Evolutionary conservation across 2,329 filamentous ascomycete species (phyloP).

Genomic region (Cyphellophora attinorum): DNA sequence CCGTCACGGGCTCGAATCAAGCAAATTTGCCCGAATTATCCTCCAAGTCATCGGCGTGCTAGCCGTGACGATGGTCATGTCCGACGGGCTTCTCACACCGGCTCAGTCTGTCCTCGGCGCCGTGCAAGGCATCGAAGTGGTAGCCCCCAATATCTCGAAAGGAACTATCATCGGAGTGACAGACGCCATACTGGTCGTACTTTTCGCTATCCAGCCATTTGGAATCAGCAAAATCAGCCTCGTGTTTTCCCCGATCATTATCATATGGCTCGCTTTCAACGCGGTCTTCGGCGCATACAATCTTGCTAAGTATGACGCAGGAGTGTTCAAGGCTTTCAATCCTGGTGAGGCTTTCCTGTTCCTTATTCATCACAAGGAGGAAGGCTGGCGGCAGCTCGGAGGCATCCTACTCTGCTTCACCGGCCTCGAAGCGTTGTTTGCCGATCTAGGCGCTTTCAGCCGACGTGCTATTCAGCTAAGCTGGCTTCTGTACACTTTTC

Average conservation of each 20-base stretch:
- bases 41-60: slow-evolving; percentile 45
- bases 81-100: slow-evolving; percentile 47
- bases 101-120: slow-evolving; percentile 50
- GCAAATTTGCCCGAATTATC: slow-evolving; percentile 32
- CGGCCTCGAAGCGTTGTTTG: slow-evolving; percentile 69
- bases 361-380: slow-evolving; percentile 38
- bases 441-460: slow-evolving; percentile 67
- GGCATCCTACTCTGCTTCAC: slow-evolving; percentile 67
- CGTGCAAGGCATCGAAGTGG: slow-evolving; percentile 44
- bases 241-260: slow-evolving; percentile 45
- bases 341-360: slow-evolving; percentile 40
- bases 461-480: slow-evolving; percentile 60
- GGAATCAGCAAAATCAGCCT: slow-evolving; percentile 40
- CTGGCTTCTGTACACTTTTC: slow-evolving; percentile 61
- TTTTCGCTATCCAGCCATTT: slow-evolving; percentile 47
- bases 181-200: slow-evolving; percentile 42
- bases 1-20: slow-evolving; percentile 38
- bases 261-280: slow-evolving; percentile 47
- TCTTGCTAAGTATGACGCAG: slow-evolving; percentile 34
- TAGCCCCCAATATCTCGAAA: slow-evolving; percentile 35
- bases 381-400: slow-evolving; percentile 44
- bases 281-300: slow-evolving; percentile 46
- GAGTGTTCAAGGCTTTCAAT: slow-evolving; percentile 44
- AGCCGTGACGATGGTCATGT: slow-evolving; percentile 45
- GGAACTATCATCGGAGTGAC: slow-evolving; percentile 41